Conservation (phyloP, 805 yeast species). For the Pichia manshurica region DNA sequence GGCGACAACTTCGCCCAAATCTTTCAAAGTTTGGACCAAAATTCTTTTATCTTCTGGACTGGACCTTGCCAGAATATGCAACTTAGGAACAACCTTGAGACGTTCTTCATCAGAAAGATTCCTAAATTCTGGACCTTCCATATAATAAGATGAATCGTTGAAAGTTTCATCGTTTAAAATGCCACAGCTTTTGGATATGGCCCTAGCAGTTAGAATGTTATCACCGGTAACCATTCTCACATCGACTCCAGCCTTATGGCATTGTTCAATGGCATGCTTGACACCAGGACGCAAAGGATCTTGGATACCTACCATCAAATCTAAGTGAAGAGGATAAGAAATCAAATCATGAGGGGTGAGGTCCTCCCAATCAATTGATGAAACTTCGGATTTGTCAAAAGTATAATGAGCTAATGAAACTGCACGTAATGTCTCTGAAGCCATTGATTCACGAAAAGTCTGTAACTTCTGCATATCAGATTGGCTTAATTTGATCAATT, state of each 20-base stretch:
- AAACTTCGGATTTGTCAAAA: slow-evolving; percentile 28
- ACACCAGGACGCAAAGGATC: slow-evolving; percentile 94
- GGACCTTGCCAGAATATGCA: slow-evolving; percentile 86
- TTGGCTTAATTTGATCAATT: slow-evolving; percentile 1
- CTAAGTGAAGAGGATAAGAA: slow-evolving; percentile 39
- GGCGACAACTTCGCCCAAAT: slow-evolving; percentile 89
- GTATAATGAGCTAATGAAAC: slow-evolving; percentile 83
- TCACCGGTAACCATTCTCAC: slow-evolving; percentile 99
- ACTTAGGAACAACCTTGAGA: slow-evolving; percentile 55
- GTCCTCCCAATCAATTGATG: slow-evolving; percentile 41
- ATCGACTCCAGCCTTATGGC: slow-evolving; percentile 86
- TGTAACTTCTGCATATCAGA: slow-evolving; percentile 16
- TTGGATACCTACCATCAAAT: slow-evolving; percentile 84
- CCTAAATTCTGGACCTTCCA: slow-evolving; percentile 93
- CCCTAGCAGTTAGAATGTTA: slow-evolving; percentile 82
- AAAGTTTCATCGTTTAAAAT: slow-evolving; percentile 53
- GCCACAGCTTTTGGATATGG: slow-evolving; percentile 84
- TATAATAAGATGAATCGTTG: slow-evolving; percentile 52
- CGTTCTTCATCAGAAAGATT: slow-evolving; percentile 55
- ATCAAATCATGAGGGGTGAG: slow-evolving; percentile 7
- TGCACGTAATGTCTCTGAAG: slow-evolving; percentile 79
- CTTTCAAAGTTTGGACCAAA: slow-evolving; percentile 73
- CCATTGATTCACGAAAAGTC: slow-evolving; percentile 42
- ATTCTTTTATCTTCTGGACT: slow-evolving; percentile 93
- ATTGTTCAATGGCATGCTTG: slow-evolving; percentile 77